Base-by-base conservation (phyloP, 2,329 filamentous ascomycete species). In the Trichoderma sp. region DNA sequence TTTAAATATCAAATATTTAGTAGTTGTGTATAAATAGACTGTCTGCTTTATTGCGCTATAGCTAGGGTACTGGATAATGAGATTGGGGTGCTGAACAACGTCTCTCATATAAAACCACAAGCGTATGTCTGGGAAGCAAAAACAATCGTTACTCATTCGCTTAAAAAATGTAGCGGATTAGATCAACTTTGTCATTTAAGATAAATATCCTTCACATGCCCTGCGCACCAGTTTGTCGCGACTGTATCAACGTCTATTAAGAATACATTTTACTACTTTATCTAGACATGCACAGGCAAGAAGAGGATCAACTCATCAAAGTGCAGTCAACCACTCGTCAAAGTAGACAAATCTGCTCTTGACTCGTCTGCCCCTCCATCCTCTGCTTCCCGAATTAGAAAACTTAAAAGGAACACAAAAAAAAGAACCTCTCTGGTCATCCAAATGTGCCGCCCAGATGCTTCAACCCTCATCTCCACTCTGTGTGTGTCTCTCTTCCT, bases 231-330 rank as follows among this genome's bases (percentile, higher is more conserved):
- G 14, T 7, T 5, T 13, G 43, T 64, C 33, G 49, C 55, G 68
- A 56, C 57, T 53, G 61, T 74, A 74, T 77, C 77, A 76, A 75
- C 76, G 74, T 82, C 79, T 82, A 81, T 80, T 81, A 81, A 43
- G 73, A 81, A 77, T 81, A 82, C 79, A 82, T 73, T 77, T 77
- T 74, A 72, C 73, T 62, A 70, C 61, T 71, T 73, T 70, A 72
- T 79, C 77, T 78, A 79, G 73, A 78, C 75, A 77, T 71, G 71
- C 71, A 70, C 72, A 72, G 60, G 58, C 68, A 47, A 47, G 33
- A 37, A 68, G 60, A 55, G 16, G 5, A n/a, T 31, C 55, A 33
- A 14, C 52, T 55, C 55, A 49, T n/a, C 37, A 43, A 58, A 35
- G 52, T 24, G 56, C 29, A 56, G 21, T 27, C 29, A 14, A 35